Evolutionary conservation across 768 basidiomycete genomes (phyloP), one percentile per base, ranked within the genome.

Genomic region (Lactarius hengduanensis): DNA sequence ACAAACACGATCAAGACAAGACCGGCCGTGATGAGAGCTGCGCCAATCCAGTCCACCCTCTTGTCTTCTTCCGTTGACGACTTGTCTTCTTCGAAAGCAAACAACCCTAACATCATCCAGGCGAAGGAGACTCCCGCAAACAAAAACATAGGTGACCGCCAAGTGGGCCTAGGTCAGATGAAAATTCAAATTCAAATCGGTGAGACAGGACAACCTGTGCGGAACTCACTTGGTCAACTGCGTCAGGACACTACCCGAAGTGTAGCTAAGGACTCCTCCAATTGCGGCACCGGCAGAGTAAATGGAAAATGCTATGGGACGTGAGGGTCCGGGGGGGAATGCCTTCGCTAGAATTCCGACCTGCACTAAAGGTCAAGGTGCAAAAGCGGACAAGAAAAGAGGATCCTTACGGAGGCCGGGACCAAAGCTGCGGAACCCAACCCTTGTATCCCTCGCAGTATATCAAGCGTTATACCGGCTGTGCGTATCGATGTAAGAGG

Each of bases 201-300:
- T 22, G 13, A 4, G 5, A 5, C 5, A 26, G 7, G 28, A 11
- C 16, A 30, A 41, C 5, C 15, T 57, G 47, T 11, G n/a, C 54
- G 13, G 6, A 15, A 54, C 64, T 55, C 13, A 70, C 69, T 55
- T 62, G 15, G 67, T 65, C 26, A 64, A 18, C 22, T 71, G 83
- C 0, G 87, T 90, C 22, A 92, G 75, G 1, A 88, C 77, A n/a
- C 91, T 92, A 20, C 93, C 92, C 0, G 92, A 65, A 0, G 86
- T 76, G 36, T 80, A 80, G 1, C 94, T 93, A 16, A 94, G 76
- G 0, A 85, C 89, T 0, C 82, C 89, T 0, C 94, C 94, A 6
- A 95, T 72, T 0, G 94, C 93, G 0, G 90, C 91, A 32, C 95
- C 95, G 0, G 92, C 91, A 0, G 89, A 82, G 69, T 94, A 96